These are phyloP conservation scores for Boletus hoseneyae DNA, from an alignment of 1,284 basidiomycete genomes.

Conservation along the genomic window DNA sequence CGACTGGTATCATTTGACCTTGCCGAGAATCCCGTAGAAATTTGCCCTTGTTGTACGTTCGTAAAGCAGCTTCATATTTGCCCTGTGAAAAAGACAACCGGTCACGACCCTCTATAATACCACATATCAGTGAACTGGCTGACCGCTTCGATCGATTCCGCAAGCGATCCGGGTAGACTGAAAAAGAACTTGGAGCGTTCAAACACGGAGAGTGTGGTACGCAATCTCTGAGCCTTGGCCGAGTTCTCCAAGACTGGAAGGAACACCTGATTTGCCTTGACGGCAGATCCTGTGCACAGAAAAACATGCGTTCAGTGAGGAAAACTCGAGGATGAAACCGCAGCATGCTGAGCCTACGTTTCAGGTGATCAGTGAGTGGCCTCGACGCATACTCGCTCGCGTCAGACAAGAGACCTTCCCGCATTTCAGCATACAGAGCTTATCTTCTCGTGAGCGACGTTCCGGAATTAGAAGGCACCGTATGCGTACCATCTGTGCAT, in stretches of 20 bases:
- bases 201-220: conserved; percentile 92
- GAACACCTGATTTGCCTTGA: conserved; percentile 95
- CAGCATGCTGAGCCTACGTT: conserved; percentile 51
- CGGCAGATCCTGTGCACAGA: conserved; percentile 60
- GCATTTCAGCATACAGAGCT: conserved; percentile 94
- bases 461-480: not conserved
- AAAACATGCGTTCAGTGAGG: conserved; percentile 4
- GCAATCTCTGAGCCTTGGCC: conserved; percentile 90
- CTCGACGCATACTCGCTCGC: conserved; percentile 82
- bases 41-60: conserved; percentile 98
- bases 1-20: conserved; percentile 73
- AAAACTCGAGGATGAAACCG: not conserved
- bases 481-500: conserved; percentile 82
- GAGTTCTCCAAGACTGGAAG: conserved; percentile 95
- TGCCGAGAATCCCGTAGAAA: conserved; percentile 86
- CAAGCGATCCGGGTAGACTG: conserved; percentile 91
- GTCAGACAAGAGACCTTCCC: conserved; percentile 77
- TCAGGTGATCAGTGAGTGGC: conserved; percentile 79
- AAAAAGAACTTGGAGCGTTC: conserved; percentile 98
- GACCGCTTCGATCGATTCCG: conserved; percentile 87
- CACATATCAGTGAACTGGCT: conserved; percentile 21
- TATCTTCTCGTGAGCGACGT: conserved; percentile 9
- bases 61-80: conserved; percentile 88
- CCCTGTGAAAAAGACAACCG: conserved; percentile 51
- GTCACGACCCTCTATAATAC: conserved; percentile 5